Evolutionary conservation across 495 filamentous ascomycete genomes (phyloP).

Genomic region (Hyaloscypha hepaticicola): DNA sequence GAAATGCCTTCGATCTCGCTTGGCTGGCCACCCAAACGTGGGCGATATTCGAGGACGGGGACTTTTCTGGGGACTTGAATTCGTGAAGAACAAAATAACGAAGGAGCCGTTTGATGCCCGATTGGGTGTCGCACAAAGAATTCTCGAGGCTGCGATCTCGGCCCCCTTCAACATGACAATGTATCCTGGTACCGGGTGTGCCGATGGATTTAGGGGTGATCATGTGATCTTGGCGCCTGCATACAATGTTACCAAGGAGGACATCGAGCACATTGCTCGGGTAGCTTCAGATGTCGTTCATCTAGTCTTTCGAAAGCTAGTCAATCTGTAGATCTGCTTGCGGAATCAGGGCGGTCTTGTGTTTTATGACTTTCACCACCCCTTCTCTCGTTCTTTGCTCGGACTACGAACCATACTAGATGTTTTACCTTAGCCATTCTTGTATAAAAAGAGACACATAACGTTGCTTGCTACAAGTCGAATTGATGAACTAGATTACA

Average conservation of each 20-base stretch:
- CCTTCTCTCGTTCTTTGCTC: too few relatives aligned
- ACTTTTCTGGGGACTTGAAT: conserved; percentile 62
- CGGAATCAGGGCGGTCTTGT: background rate
- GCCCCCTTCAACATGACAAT: conserved; percentile 59
- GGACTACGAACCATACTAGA: background rate
- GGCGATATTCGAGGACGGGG: conserved; percentile 65
- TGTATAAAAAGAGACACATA: background rate
- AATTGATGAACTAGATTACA: too few relatives aligned
- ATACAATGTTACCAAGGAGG: conserved; percentile 63
- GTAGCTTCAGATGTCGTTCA: conserved; percentile 37
- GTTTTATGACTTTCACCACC: background rate
- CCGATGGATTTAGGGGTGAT: conserved; percentile 68
- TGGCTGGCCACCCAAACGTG: conserved; percentile 54
- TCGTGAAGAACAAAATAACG: conserved; percentile 50
- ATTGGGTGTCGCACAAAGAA: conserved; percentile 42
- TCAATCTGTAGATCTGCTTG: conserved; percentile 2
- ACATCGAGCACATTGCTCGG: conserved; percentile 60
- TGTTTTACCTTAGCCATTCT: background rate
- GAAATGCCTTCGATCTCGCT: conserved; percentile 39
- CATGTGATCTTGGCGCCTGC: conserved; percentile 75
- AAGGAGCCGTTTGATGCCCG: conserved; percentile 48
- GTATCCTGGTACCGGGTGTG: conserved; percentile 68
- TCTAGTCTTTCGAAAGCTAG: conserved; percentile 26
- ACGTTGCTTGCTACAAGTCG: background rate
- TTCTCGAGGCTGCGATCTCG: conserved; percentile 54